phyloP scores from a whole-genome alignment of 352 stramenopile species.

The Aphanomyces cochlioides region DNA sequence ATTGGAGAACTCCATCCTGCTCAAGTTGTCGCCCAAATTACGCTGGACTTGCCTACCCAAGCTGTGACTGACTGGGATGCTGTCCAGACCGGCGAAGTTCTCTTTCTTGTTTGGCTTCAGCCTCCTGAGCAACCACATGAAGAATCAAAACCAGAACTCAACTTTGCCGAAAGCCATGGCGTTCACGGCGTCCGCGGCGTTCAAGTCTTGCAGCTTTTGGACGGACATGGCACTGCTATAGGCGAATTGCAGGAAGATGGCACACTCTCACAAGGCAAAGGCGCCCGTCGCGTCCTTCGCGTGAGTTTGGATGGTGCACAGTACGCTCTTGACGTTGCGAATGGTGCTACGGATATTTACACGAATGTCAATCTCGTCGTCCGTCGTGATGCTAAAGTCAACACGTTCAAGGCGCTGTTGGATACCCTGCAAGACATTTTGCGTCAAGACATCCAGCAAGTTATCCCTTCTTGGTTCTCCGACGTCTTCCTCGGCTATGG shows the following conservation, averaged over 20 bases:
- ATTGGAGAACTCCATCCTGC: constrained; percentile 85
- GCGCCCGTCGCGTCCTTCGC: constrained; percentile 81
- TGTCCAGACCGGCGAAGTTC: constrained; percentile 88
- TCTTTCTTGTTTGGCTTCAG: constrained; percentile 91
- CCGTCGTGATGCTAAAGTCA: constrained; percentile 78
- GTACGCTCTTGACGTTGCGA: constrained; percentile 90
- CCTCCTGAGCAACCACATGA: constrained; percentile 51
- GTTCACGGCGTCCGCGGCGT: constrained; percentile 72
- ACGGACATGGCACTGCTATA: constrained; percentile 70
- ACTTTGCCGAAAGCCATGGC: constrained; percentile 86
- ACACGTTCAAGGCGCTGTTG: constrained; percentile 95
- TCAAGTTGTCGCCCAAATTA: constrained; percentile 81
- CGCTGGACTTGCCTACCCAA: constrained; percentile 75
- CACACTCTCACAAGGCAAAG: constrained; percentile 40
- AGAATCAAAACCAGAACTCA: constrained; percentile 30
- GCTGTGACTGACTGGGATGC: constrained; percentile 80
- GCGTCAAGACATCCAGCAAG: constrained; percentile 31
- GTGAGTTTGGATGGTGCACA: constrained; percentile 91
- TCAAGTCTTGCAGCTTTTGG: constrained; percentile 78
- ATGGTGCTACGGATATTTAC: constrained; percentile 59
- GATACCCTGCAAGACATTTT: constrained; percentile 83
- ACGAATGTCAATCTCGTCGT: constrained; percentile 94
- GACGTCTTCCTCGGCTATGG: constrained; percentile 94
- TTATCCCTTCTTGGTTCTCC: constrained; percentile 92
- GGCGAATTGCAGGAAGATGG: constrained; percentile 31